Percentiles rank a stretch among this genome's conserved stretches.
These are phyloP conservation scores for Fusarium verrucosum DNA, from an alignment of 2,329 filamentous ascomycete species.

Conservation along the genomic window DNA sequence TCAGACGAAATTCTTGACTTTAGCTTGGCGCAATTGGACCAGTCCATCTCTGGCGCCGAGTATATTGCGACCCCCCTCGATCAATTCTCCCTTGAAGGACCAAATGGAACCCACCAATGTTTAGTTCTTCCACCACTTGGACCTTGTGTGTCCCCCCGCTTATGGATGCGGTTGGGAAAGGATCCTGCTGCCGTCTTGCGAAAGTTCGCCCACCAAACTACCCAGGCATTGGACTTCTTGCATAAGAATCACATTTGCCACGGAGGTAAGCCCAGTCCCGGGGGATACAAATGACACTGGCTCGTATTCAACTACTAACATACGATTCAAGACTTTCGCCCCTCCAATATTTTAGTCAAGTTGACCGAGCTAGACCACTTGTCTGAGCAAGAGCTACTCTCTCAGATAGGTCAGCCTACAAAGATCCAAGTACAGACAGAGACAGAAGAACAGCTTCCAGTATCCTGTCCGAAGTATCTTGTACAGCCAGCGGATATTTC, in stretches of 20 bases:
- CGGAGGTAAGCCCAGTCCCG: constrained; percentile 27
- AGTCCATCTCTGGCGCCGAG: rapidly evolving
- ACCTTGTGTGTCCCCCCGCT: constrained; percentile 33
- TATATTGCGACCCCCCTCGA: background rate
- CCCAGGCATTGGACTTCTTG: constrained; percentile 37
- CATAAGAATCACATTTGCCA: constrained; percentile 46
- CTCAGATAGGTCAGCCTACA: constrained; percentile 23
- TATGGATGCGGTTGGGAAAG: constrained; percentile 9
- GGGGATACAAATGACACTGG: rapidly evolving
- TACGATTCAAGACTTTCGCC: constrained; percentile 34
- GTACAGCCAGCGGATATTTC: constrained; percentile 27
- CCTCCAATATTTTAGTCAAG: constrained; percentile 42
- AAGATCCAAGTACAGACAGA: constrained; percentile 6
- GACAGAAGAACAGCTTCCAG: constrained; percentile 7
- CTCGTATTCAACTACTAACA: background rate
- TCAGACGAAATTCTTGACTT: background rate
- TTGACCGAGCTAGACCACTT: constrained; percentile 38
- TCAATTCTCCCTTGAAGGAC: background rate
- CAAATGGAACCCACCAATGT: constrained; percentile 43
- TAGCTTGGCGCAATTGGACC: background rate
- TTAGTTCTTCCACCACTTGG: constrained; percentile 45
- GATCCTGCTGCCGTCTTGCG: constrained; percentile 19
- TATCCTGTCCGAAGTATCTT: constrained; percentile 38
- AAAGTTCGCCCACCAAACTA: constrained; percentile 32
- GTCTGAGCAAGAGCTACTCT: constrained; percentile 32